Evolutionary conservation across 2,329 filamentous ascomycete species (phyloP), one percentile per base, ranked within the genome.

Genomic region (Capronia americana): DNA sequence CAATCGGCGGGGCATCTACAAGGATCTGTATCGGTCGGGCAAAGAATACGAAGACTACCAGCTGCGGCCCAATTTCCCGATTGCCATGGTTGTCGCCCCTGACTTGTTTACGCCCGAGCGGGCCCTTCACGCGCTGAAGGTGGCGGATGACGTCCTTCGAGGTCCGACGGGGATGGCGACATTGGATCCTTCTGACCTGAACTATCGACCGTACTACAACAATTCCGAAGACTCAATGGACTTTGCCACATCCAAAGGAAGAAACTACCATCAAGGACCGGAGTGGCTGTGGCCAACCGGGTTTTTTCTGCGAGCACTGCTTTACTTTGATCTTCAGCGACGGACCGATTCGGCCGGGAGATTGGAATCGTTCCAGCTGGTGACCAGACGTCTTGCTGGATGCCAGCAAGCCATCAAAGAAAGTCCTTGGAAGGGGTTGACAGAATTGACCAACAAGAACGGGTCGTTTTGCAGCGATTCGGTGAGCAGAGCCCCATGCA

Each of bases 31-130:
- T 85, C 88, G 86, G 71, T 96, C 93, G 55, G 92, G 92, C 69
- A 98, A 97, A 79, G 92, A 95, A 77, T 97, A 96, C 75, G 93
- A 98, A 76, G 95, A 99, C 80, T 99, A 99, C 79, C 95, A 99
- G 78, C 87, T 99, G 50, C 92, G 95, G 26, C 85, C 92, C 68
- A 99, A 99, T 81, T 98, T 96, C 80, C 87, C 93, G 34, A 94
- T 99, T 71, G 92, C 94, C 72, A 98, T 99, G 95, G 88, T 90
- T 1, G 94, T 96, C 0, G 93, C 96, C 0, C 92, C 95, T 0
- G 90, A 92, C 28, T 87, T 99, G 14, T 99, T 99, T 77, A 86
- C 92, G 30, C 84, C 88, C 0, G 81, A 85, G 0, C 91, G 96
- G 74, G 96, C 94, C 6, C 85, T 97, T 68, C 83, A 87, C 64